Evolutionary conservation across 1,139 yeast genomes (phyloP).

Genomic region (Blastobotrys arbuscula): DNA sequence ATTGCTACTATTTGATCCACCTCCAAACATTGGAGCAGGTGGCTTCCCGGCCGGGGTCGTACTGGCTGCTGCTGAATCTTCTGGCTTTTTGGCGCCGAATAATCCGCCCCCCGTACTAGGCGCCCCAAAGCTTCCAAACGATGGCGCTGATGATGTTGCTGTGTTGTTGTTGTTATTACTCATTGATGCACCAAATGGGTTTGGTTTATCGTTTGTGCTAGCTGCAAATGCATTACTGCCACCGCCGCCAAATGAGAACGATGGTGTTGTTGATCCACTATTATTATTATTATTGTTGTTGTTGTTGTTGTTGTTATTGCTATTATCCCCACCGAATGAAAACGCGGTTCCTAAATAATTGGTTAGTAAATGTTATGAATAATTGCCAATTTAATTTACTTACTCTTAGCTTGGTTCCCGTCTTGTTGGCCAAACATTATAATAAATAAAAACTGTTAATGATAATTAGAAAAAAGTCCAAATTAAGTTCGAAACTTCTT

Average conservation of each 20-base stretch:
- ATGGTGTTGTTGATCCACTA: not conserved
- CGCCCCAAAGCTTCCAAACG: not conserved
- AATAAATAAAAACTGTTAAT: not conserved
- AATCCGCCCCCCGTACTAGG: slow-evolving; percentile 11
- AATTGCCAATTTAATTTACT: not conserved
- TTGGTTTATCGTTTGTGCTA: not conserved
- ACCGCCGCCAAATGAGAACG: slow-evolving; percentile 6
- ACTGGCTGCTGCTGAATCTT: slow-evolving; percentile 3
- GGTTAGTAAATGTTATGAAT: not conserved
- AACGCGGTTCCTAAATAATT: slow-evolving; percentile 2
- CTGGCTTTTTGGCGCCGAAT: slow-evolving; percentile 11
- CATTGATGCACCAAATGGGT: slow-evolving; percentile 10
- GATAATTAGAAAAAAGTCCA: not conserved
- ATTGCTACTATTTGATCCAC: not conserved
- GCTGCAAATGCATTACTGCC: slow-evolving; percentile 9
- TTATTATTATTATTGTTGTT: not conserved
- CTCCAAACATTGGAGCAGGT: not conserved
- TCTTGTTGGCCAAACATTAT: not conserved
- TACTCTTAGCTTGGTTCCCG: not conserved
- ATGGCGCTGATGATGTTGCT: slow-evolving; percentile 8
- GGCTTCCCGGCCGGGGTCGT: slow-evolving; percentile 7
- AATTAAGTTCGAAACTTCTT: not conserved
- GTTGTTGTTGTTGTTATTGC: slow-evolving; percentile 10
- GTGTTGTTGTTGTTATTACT: slow-evolving; percentile 5
- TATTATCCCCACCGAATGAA: slow-evolving; percentile 9